Base-by-base conservation (phyloP, 2,329 filamentous ascomycete species). In the Myriangium duriaei region DNA sequence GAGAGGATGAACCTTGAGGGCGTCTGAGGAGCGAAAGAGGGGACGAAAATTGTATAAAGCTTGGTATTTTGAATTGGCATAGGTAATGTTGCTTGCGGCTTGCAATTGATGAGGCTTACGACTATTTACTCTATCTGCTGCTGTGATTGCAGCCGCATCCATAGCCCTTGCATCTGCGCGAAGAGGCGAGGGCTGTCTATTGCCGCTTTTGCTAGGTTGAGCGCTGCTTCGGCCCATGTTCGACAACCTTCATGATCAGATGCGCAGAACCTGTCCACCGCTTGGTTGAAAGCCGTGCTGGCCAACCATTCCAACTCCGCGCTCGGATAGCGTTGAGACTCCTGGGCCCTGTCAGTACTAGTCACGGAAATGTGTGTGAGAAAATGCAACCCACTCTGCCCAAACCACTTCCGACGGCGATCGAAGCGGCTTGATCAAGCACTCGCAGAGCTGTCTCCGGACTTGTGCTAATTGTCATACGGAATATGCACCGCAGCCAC, bases 241-340 rank as follows among this genome's bases (percentile, higher is more conserved):
- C 65, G 69, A 33, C 74, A 76, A 2, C 60, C 56, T 4, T 63
- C 63, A 40, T 74, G 68, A 15, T 79, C 66, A 1, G 67, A 64
- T 1, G 59, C 61, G 10, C 68, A 65, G 48, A 74, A 76, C n/a
- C 72, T 65, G 49, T 86, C 80, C 4, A 85, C 63, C 0, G 72
- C 76, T 42, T 76, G 75, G 47, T 87, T 87, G 55, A 81, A 85
- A 0, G 72, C 62, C 4, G 68, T 74, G 1, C 73, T 72, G 0
- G 75, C 73, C n/a, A 91, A 69, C 79, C 81, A 91, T 49, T 85
- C 77, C 1, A 87, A 59, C 51, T 91, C 83, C 3, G 71, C 67
- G 0, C 61, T 49, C 0, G 82, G 81, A 51, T 83, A 83, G 1
- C 59, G 54, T 5, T 49, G 45, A 10, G 45, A 42, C 13, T 45